Base-by-base conservation (phyloP, 2,329 filamentous ascomycete genomes). In the Colletotrichum higginsianum region DNA sequence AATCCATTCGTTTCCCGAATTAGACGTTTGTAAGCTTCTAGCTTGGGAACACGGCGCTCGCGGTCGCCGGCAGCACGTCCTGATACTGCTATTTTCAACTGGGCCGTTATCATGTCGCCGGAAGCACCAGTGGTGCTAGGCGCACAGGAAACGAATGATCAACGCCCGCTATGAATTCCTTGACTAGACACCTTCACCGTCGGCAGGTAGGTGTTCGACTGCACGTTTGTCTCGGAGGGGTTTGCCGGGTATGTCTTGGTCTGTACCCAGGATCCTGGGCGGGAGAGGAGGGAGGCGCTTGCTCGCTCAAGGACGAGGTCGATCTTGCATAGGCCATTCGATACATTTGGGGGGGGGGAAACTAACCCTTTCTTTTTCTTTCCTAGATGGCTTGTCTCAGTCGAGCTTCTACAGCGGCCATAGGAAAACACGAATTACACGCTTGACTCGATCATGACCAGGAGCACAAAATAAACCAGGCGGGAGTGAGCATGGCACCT, bases 321-420 rank as follows among this genome's bases (percentile, higher is more conserved):
- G 68, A 58, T 62, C 68, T 57, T 50, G 56, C 46, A 26, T 40
- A 15, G 18, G 30, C n/a, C 13, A 44, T 40, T 40, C n/a, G 12
- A 40, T 46, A 11, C n/a, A n/a, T n/a, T n/a, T n/a, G n/a, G n/a
- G n/a, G n/a, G n/a, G n/a, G n/a, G n/a, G n/a, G n/a, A n/a, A n/a
- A n/a, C n/a, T 38, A 38, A 8, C 2, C 35, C 35, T 38, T 38
- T 38, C 35, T 38, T 38, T 11, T 38, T 38, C 2, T 38, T 15
- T 23, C 9, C 52, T 35, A 49, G 49, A 61, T 58, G 63, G 23
- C 35, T 42, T 67, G 49, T 61, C 57, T 71, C 67, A 57, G 44
- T 46, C n/a, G 21, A 7, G 30, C 40, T 46, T 57, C n/a, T 62
- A 35, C 56, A 55, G 35, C n/a, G 23, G 11, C 26, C 38, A 18